Percentiles rank a stretch among this genome's conserved stretches.
phyloP scores from a whole-genome alignment of 2,329 filamentous ascomycete species.

The Coniosporium tulheliwenetii region DNA sequence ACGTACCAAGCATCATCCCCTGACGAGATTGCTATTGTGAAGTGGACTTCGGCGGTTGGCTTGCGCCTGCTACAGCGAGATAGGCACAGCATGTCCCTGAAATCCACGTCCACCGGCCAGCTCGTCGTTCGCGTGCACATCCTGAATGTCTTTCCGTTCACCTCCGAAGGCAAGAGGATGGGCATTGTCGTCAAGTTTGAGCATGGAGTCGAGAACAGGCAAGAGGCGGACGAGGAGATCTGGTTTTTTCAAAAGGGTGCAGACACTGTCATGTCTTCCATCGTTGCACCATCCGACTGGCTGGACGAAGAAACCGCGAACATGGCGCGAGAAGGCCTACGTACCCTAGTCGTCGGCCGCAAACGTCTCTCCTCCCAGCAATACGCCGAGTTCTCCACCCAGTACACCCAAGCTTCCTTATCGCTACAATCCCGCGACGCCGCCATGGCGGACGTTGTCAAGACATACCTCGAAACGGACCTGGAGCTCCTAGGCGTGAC shows the following conservation, averaged over 20 bases:
- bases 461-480: slow-evolving; percentile 69
- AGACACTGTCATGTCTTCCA: slow-evolving; percentile 94
- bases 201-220: slow-evolving; percentile 22
- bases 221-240: slow-evolving; percentile 51
- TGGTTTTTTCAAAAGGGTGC: slow-evolving; percentile 99
- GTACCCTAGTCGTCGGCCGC: slow-evolving; percentile 88
- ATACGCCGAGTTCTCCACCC: slow-evolving; percentile 64
- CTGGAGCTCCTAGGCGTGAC: slow-evolving; percentile 93
- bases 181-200: slow-evolving; percentile 82
- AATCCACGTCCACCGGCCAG: slow-evolving; percentile 58
- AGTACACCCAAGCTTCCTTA: slow-evolving; percentile 66
- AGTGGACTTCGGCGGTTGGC: slow-evolving; percentile 87
- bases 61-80: slow-evolving; percentile 74
- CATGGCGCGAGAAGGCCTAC: slow-evolving; percentile 91
- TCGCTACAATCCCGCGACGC: slow-evolving; percentile 66
- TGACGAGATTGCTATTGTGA: slow-evolving; percentile 94
- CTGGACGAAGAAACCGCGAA: slow-evolving; percentile 98
- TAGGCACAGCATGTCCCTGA: slow-evolving; percentile 68
- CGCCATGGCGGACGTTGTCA: slow-evolving; percentile 66
- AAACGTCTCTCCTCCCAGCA: slow-evolving; percentile 66
- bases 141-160: slow-evolving; percentile 92
- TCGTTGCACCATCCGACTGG: slow-evolving; percentile 95
- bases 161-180: slow-evolving; percentile 96
- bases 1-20: slow-evolving; percentile 95
- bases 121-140: slow-evolving; percentile 74